phyloP scores from a whole-genome alignment of 371 early-diverging fungal genomes.

The Capillidium heterosporum region DNA sequence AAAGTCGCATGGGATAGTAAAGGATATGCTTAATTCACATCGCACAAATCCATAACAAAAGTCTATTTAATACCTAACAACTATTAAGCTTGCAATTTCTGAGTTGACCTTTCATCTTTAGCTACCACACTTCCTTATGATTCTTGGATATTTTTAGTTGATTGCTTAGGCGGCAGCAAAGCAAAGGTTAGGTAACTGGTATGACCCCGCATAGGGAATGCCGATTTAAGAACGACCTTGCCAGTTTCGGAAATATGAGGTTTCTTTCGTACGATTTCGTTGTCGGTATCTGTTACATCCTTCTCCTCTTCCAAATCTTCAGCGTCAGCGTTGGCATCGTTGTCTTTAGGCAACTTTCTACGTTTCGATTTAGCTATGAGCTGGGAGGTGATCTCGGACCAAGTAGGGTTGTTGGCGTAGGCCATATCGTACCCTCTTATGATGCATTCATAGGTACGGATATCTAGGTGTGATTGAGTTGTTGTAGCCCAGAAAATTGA shows the following conservation, averaged over 20 bases:
- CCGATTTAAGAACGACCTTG: slow-evolving; percentile 19
- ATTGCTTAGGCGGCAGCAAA: slow-evolving; percentile 53
- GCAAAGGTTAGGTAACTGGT: slow-evolving; percentile 90
- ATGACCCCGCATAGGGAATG: slow-evolving; percentile 45
- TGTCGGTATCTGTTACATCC: slow-evolving; percentile 16
- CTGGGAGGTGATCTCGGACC: slow-evolving; percentile 22
- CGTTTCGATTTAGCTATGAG: slow-evolving; percentile 6
- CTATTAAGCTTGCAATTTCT: too few species aligned
- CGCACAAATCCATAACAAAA: too few species aligned
- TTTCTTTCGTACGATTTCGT: slow-evolving; percentile 10
- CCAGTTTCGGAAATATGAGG: slow-evolving; percentile 7
- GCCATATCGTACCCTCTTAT: slow-evolving; percentile 34
- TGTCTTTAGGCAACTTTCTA: slow-evolving; percentile 9
- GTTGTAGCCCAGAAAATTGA: neutral
- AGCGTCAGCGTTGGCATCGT: slow-evolving; percentile 5
- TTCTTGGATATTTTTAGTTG: too few species aligned
- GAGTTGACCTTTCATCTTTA: too few species aligned
- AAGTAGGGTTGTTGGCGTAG: slow-evolving; percentile 23
- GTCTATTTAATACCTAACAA: too few species aligned
- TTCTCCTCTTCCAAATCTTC: slow-evolving; percentile 20
- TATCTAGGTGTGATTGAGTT: slow-evolving; percentile 22
- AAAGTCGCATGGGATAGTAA: too few species aligned
- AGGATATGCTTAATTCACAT: too few species aligned
- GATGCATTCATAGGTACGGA: slow-evolving; percentile 67
- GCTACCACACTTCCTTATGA: too few species aligned